Evolutionary conservation across 73 alveolate genomes (phyloP).

Genomic region (Tetrahymena malaccensis): DNA sequence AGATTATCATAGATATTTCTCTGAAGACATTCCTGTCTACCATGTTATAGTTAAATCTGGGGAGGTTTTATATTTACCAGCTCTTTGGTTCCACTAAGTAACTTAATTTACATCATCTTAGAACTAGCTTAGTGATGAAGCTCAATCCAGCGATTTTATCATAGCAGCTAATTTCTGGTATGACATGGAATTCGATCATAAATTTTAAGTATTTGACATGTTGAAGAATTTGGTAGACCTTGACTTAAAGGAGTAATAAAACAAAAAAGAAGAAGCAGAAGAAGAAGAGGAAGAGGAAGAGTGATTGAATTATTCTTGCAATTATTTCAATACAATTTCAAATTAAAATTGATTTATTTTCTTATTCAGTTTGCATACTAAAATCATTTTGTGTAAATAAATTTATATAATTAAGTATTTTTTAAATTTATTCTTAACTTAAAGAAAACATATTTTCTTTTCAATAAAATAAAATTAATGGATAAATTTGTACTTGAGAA

Average conservation of each 20-base stretch:
- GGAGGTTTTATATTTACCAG: background rate
- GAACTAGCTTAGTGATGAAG: background rate
- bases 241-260: background rate
- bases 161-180: background rate
- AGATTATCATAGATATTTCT: background rate
- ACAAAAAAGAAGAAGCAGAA: background rate
- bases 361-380: no score
- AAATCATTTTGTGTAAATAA: no score
- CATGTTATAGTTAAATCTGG: background rate
- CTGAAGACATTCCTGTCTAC: background rate
- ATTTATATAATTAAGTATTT: no score
- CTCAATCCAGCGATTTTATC: background rate
- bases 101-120: background rate
- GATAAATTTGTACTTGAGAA: no score
- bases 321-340: no score
- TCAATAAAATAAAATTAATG: no score
- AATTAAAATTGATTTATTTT: no score
- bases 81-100: background rate
- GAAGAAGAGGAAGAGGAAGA: background rate
- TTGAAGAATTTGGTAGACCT: background rate
- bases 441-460: no score
- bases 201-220: background rate
- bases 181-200: background rate
- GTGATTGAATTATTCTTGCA: no score
- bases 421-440: no score